A percentile compares a stretch with the other conserved stretches of the same genome.
Conservation (phyloP, 2,329 filamentous ascomycete species). For the Aspergillus unguis region DNA sequence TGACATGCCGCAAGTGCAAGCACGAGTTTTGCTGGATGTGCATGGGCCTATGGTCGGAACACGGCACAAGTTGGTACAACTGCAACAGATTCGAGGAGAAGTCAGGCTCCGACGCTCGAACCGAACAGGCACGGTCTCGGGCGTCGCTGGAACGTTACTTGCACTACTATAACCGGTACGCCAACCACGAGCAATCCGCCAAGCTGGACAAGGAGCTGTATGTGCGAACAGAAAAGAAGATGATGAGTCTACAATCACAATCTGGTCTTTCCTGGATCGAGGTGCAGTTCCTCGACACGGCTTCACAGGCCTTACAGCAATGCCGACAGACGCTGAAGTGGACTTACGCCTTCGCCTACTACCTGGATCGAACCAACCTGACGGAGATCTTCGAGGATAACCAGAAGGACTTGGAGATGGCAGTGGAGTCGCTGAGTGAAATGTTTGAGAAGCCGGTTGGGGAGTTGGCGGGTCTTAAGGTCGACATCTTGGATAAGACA, state of each 20-base stretch:
- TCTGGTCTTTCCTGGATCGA: constrained; percentile 99
- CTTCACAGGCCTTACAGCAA: constrained; percentile 88
- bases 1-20: constrained; percentile 94
- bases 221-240: constrained; percentile 96
- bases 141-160: constrained; percentile 93
- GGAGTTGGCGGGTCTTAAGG: constrained; percentile 81
- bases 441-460: constrained; percentile 98
- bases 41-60: constrained; percentile 98
- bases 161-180: constrained; percentile 98
- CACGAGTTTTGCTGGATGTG: constrained; percentile 99
- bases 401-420: constrained; percentile 96
- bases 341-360: constrained; percentile 99
- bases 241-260: constrained; percentile 89
- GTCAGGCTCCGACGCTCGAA: constrained; percentile 82
- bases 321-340: constrained; percentile 99
- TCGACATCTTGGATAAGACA: constrained; percentile 98
- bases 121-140: constrained; percentile 86
- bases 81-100: constrained; percentile 98
- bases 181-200: constrained; percentile 97
- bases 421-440: constrained; percentile 92
- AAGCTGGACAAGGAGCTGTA: constrained; percentile 96
- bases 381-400: constrained; percentile 99
- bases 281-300: constrained; percentile 92
- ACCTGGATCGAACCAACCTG: constrained; percentile 90
- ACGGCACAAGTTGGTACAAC: constrained; percentile 99